Conservation (phyloP, 306 rosid species). For the Cicer arietinum region DNA sequence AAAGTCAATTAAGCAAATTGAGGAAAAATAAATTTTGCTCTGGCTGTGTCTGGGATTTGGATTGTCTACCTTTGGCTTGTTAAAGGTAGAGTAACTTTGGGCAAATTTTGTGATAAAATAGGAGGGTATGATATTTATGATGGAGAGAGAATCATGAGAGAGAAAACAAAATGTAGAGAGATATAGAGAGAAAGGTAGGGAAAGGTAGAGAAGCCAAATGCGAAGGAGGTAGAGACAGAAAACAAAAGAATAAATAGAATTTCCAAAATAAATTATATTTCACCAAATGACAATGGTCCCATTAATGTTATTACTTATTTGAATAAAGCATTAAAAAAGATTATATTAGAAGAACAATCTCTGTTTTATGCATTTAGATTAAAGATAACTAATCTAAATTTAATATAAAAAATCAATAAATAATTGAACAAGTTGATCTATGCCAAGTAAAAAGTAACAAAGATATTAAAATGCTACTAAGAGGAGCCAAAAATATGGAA, state of each 20-base stretch:
- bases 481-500: constrained; percentile 23
- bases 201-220: no score
- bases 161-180: no score
- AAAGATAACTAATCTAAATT: constrained; percentile 11
- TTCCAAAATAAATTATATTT: not conserved
- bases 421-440: constrained; percentile 17
- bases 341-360: no score
- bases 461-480: constrained; percentile 19
- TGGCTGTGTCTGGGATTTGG: constrained; percentile 4
- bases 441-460: constrained; percentile 12
- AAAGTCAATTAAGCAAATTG: not conserved
- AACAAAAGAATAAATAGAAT: not conserved
- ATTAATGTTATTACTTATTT: constrained; percentile 20
- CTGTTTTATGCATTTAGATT: constrained; percentile 27
- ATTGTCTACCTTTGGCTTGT: no score
- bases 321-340: not conserved
- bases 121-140: no score
- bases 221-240: not conserved
- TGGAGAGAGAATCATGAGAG: no score
- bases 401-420: constrained; percentile 21
- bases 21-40: constrained; percentile 8
- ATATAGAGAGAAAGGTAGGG: no score
- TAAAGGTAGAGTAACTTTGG: no score
- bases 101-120: no score
- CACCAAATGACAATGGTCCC: not conserved